Base-by-base conservation (phyloP, 768 basidiomycete species). In the Tricholoma bakamatsutake region DNA sequence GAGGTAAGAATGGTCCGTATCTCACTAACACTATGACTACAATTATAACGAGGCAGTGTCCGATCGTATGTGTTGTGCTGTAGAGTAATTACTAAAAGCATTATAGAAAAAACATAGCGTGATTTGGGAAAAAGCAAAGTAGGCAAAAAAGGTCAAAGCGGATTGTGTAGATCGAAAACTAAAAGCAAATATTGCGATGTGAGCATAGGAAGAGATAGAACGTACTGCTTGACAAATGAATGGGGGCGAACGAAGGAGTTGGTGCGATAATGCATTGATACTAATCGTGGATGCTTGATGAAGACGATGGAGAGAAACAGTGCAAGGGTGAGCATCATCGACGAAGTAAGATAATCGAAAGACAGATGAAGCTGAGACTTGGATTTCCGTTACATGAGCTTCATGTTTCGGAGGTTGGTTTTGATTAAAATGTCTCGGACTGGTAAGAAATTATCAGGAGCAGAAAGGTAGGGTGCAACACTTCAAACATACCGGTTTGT, bases 391-490 rank as follows among this genome's bases (percentile, higher is more conserved):
- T 61, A 79, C 55, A 82, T 76, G 27, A 83, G 76, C 60, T 73
- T 73, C 72, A 86, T 79, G 60, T 75, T 80, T 66, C 76, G 81
- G 52, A 88, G 76, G 67, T 87, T 85, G 55, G 76, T 72, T 64
- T 81, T 81, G 67, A 88, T 79, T 61, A 88, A 84, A 63, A 85
- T 84, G 63, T 86, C 85, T 61, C 84, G 82, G 31, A 88, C 86
- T 88, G 63, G 21, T 12, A 15, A 37, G 51, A 37, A 42, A 24
- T 52, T 55, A 40, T 52, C 45, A 49, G 28, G 6, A 30, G 35
- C 47, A 47, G 50, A 57, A 35, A 30, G 15, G 13, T 30, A 24
- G 9, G 15, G 28, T 9, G 6, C 31, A 13, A 9, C 30, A n/a
- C 8, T 45, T n/a, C 3, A 42, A 11, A 70, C 82, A 56, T 62